Conservation (phyloP, 768 basidiomycete species). For the Lentinula raphanica region DNA sequence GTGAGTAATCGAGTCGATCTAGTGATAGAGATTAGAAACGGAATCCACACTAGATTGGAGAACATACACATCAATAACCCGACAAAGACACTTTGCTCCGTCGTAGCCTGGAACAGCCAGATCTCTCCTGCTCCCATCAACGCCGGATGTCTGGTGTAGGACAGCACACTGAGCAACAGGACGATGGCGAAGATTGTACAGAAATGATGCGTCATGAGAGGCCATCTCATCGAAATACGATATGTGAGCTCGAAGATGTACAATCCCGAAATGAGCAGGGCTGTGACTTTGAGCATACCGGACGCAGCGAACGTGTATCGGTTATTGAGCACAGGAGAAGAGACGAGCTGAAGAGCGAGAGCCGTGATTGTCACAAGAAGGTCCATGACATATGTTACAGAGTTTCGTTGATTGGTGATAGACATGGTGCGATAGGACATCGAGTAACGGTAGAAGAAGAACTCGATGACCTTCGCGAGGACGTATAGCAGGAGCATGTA, state of each 20-base stretch:
- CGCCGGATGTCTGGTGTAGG: not conserved
- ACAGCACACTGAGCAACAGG: not conserved
- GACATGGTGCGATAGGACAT: not conserved
- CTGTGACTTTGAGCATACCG: not conserved
- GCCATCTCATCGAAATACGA: slow-evolving; percentile 1
- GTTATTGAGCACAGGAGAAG: not conserved
- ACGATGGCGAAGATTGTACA: not conserved
- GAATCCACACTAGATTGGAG: too few relatives aligned
- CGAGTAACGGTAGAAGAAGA: not conserved
- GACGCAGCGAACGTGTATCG: not conserved
- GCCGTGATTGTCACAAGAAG: not conserved
- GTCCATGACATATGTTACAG: slow-evolving; percentile 1
- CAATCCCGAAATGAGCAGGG: not conserved
- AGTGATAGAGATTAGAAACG: too few relatives aligned
- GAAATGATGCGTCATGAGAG: slow-evolving; percentile 1
- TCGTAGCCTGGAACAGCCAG: slow-evolving; percentile 3
- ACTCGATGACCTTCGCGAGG: not conserved
- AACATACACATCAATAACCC: slow-evolving; percentile 1
- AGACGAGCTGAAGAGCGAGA: not conserved
- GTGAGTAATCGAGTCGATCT: not conserved
- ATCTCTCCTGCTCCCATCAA: not conserved
- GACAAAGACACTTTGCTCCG: slow-evolving; percentile 2
- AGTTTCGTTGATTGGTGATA: not conserved
- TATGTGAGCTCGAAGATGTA: slow-evolving; percentile 5
- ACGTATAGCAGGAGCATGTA: slow-evolving; percentile 3